Evolutionary conservation across 2,329 filamentous ascomycete species (phyloP).

Genomic region (Pseudogymnoascus sp.): DNA sequence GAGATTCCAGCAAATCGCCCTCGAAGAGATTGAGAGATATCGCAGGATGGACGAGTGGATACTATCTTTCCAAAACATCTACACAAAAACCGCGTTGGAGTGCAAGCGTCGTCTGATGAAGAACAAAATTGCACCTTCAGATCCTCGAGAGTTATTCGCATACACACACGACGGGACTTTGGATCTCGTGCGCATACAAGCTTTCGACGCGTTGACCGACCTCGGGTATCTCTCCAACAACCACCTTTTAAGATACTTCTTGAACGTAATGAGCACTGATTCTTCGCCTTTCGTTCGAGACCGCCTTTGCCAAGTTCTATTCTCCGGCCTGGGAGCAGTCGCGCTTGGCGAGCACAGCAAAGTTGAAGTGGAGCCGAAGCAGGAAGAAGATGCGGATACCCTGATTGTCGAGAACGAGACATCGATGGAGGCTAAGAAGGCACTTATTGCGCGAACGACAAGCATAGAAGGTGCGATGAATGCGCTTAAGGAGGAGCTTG

Average conservation of each 20-base stretch:
- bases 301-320: slow-evolving; percentile 52
- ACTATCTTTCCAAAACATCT: slow-evolving; percentile 60
- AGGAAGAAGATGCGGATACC: slow-evolving; percentile 27
- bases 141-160: slow-evolving; percentile 51
- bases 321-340: slow-evolving; percentile 53
- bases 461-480: slow-evolving; percentile 41
- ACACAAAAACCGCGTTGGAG: slow-evolving; percentile 55
- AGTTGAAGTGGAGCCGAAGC: slow-evolving; percentile 21
- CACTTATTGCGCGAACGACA: slow-evolving; percentile 41
- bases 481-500: slow-evolving; percentile 42
- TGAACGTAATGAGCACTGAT: slow-evolving; percentile 54
- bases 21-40: slow-evolving; percentile 62
- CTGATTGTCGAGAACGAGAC: slow-evolving; percentile 41
- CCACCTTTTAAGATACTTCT: slow-evolving; percentile 47
- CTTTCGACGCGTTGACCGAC: slow-evolving; percentile 56
- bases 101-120: slow-evolving; percentile 59
- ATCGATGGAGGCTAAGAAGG: slow-evolving; percentile 39
- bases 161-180: slow-evolving; percentile 59
- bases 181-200: slow-evolving; percentile 58
- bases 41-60: slow-evolving; percentile 63
- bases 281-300: slow-evolving; percentile 56
- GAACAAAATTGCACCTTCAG: slow-evolving; percentile 49
- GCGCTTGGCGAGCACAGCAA: slow-evolving; percentile 52
- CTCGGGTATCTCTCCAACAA: slow-evolving; percentile 53
- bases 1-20: slow-evolving; percentile 33